These are phyloP conservation scores for Aureobasidium sp. DNA, from an alignment of 2,329 filamentous ascomycete genomes.

Conservation along the genomic window DNA sequence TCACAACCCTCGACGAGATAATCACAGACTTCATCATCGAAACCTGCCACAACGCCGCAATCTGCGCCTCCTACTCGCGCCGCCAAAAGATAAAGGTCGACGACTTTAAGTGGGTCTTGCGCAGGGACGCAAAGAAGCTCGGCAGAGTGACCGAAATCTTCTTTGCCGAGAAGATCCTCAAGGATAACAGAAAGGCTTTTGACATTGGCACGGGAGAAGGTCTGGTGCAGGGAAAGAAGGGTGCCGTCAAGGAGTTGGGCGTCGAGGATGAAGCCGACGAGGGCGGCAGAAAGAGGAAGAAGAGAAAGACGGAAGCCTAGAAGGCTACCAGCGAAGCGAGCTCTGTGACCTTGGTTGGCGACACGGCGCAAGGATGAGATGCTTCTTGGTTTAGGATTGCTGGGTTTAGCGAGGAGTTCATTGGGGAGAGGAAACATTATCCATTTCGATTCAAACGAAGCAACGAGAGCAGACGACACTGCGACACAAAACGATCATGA, in stretches of 20 bases:
- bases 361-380: not conserved
- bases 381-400: not conserved
- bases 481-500: not conserved
- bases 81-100: conserved; percentile 97
- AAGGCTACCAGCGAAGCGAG: not conserved
- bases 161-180: conserved; percentile 80
- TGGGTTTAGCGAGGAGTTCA: conserved; percentile 1
- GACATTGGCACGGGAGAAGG: conserved; percentile 59
- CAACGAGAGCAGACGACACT: not conserved
- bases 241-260: conserved; percentile 49
- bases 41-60: conserved; percentile 81
- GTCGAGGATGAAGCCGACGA: conserved; percentile 40
- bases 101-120: conserved; percentile 91
- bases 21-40: conserved; percentile 95
- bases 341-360: not conserved
- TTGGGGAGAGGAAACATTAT: not conserved
- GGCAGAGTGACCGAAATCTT: conserved; percentile 86
- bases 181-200: conserved; percentile 71
- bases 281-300: conserved; percentile 27
- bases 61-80: conserved; percentile 75
- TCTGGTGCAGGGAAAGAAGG: conserved; percentile 41
- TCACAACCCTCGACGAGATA: conserved; percentile 87
- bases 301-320: conserved; percentile 24
- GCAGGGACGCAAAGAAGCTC: conserved; percentile 76
- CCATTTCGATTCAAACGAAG: not conserved